Percentiles rank a stretch among this genome's conserved stretches.
phyloP scores from a whole-genome alignment of 768 basidiomycete genomes.

The Gloeophyllum trabeum region DNA sequence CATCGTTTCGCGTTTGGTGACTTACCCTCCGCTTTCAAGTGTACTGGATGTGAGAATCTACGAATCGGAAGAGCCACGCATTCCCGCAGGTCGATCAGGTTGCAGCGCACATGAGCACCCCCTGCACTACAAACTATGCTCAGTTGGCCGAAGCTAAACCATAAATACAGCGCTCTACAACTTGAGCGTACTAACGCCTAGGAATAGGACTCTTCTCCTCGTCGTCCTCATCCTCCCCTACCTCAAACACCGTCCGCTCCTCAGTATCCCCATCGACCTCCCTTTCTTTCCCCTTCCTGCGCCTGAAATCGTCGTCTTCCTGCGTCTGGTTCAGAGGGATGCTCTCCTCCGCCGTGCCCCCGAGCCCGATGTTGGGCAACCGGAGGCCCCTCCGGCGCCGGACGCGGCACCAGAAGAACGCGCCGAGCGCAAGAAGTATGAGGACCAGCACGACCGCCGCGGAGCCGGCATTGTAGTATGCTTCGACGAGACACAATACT shows the following conservation, averaged over 20 bases:
- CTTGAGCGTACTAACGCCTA: too few species aligned
- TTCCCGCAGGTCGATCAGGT: too few species aligned
- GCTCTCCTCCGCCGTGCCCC: constrained; percentile 41
- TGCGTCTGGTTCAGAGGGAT: constrained; percentile 47
- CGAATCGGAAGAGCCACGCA: too few species aligned
- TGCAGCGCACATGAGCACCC: too few species aligned
- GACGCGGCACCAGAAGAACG: constrained; percentile 72
- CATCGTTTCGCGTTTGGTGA: too few species aligned
- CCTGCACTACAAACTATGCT: too few species aligned
- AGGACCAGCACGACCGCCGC: constrained; percentile 76
- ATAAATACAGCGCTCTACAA: too few species aligned
- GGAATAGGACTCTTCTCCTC: constrained; percentile 16
- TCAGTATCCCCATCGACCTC: constrained; percentile 8
- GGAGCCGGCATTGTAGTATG: constrained; percentile 92
- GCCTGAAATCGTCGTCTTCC: constrained; percentile 9
- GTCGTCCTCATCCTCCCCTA: constrained; percentile 35
- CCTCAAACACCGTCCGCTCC: constrained; percentile 26
- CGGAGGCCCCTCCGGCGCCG: constrained; percentile 29
- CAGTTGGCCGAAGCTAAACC: too few species aligned
- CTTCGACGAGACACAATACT: constrained; percentile 22
- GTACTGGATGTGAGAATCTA: too few species aligned
- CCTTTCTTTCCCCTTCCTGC: constrained; percentile 24
- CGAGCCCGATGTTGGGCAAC: constrained; percentile 25
- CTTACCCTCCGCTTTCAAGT: too few species aligned
- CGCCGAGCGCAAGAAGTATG: constrained; percentile 52